Percentiles rank a stretch among this genome's conserved stretches.
Evolutionary conservation across 1,284 basidiomycete genomes (phyloP).

Genomic region (Omphalotus olearius): DNA sequence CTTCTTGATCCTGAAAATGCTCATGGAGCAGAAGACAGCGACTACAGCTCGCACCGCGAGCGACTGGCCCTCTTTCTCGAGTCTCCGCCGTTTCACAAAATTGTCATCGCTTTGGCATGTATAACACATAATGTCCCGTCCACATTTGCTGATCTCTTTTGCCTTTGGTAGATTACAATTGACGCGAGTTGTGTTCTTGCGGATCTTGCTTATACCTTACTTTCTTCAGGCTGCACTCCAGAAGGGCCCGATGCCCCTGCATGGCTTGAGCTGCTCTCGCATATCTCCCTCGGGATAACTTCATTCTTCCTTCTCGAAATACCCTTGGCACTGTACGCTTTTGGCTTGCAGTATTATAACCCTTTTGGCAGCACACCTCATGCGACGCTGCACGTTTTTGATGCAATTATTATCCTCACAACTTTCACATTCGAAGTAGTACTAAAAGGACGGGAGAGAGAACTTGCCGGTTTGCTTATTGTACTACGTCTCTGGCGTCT

Average conservation of each 20-base stretch:
- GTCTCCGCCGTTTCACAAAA: constrained; percentile 46
- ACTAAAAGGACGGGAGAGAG: constrained; percentile 61
- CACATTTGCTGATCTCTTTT: background rate
- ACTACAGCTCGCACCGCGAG: constrained; percentile 24
- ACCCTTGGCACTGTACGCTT: constrained; percentile 59
- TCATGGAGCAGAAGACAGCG: constrained; percentile 6
- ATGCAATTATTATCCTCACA: constrained; percentile 62
- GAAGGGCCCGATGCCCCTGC: constrained; percentile 41
- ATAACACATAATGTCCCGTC: background rate
- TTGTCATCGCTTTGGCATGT: constrained; percentile 60
- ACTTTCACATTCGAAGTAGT: constrained; percentile 71
- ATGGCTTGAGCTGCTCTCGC: constrained; percentile 60
- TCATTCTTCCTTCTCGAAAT: constrained; percentile 74
- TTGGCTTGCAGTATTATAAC: constrained; percentile 54
- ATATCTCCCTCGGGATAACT: constrained; percentile 65
- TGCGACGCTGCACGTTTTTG: constrained; percentile 64
- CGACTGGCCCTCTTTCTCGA: constrained; percentile 49
- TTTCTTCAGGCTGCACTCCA: constrained; percentile 46
- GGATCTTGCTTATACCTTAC: constrained; percentile 65
- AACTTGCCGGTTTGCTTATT: constrained; percentile 66
- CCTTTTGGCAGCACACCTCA: constrained; percentile 51
- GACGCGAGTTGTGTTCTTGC: constrained; percentile 65
- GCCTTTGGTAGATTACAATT: constrained; percentile 47
- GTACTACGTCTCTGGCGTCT: constrained; percentile 75
- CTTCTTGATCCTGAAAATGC: constrained; percentile 38